Conservation (phyloP, 352 stramenopile genomes). For the Globisporangium perplexum region DNA sequence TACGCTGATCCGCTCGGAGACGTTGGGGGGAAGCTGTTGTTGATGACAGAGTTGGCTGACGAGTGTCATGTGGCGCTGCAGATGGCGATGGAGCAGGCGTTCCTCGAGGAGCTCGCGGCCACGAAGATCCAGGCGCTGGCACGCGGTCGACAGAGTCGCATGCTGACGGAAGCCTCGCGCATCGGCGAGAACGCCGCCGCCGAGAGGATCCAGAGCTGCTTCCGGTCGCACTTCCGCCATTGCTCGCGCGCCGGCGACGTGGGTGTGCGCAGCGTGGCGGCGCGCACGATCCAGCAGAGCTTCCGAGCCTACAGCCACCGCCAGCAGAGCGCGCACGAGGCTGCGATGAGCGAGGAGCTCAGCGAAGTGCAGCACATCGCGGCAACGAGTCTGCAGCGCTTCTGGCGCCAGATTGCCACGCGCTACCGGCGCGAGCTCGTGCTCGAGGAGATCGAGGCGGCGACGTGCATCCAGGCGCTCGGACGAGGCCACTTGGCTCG, state of each 20-base stretch:
- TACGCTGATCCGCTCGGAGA: conserved; percentile 16
- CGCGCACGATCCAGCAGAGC: conserved; percentile 37
- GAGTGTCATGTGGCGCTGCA: conserved; percentile 5
- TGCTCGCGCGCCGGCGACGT: conserved; percentile 8
- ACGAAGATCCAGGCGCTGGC: conserved; percentile 65
- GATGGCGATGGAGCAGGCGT: conserved; percentile 30
- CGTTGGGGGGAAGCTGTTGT: background rate
- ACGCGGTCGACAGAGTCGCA: conserved; percentile 47
- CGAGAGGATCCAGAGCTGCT: conserved; percentile 40
- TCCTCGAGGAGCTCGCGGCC: conserved; percentile 39
- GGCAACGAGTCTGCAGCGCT: conserved; percentile 39
- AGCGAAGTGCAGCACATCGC: conserved; percentile 47
- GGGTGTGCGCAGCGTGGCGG: conserved; percentile 44
- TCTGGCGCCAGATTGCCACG: conserved; percentile 27
- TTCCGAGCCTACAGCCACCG: conserved; percentile 26
- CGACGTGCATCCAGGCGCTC: conserved; percentile 67
- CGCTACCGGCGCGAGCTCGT: conserved; percentile 12
- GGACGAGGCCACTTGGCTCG: conserved; percentile 45
- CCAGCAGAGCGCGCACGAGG: conserved; percentile 18
- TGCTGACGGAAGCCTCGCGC: conserved; percentile 35
- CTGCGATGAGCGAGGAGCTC: conserved; percentile 26
- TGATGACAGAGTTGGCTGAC: background rate
- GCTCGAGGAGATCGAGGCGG: conserved; percentile 44
- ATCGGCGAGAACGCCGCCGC: conserved; percentile 40
- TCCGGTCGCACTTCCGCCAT: conserved; percentile 19